phyloP scores from a whole-genome alignment of 2,329 filamentous ascomycete genomes.

The Nannizziopsis arthrosporioides region DNA sequence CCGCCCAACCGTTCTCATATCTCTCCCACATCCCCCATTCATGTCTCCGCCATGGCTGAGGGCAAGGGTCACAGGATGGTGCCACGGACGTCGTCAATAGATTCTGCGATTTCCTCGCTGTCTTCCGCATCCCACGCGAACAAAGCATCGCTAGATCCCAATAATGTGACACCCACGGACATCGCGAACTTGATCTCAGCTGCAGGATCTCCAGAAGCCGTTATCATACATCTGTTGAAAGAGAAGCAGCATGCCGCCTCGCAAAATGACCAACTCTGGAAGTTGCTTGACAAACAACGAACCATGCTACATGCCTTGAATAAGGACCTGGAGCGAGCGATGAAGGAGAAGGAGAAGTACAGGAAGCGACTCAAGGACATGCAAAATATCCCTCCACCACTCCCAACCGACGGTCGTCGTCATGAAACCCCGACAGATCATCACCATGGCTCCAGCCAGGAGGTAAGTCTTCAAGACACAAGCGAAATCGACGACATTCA shows the following conservation, averaged over 20 bases:
- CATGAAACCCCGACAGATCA: background rate
- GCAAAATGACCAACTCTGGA: constrained; percentile 89
- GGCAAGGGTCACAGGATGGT: constrained; percentile 22
- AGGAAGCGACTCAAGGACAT: constrained; percentile 78
- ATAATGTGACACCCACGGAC: constrained; percentile 54
- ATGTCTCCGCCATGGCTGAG: constrained; percentile 11
- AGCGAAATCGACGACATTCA: background rate
- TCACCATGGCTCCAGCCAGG: background rate
- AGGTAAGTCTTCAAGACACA: background rate
- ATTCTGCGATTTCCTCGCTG: constrained; percentile 76
- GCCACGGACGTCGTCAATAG: constrained; percentile 75
- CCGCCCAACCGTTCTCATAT: constrained; percentile 20
- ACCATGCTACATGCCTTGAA: constrained; percentile 89
- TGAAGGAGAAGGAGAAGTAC: constrained; percentile 93
- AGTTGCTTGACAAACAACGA: constrained; percentile 88
- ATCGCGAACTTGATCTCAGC: constrained; percentile 67
- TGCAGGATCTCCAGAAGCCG: constrained; percentile 78
- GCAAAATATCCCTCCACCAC: constrained; percentile 22
- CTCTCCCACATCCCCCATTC: constrained; percentile 19
- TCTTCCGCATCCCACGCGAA: constrained; percentile 49
- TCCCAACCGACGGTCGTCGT: constrained; percentile 1
- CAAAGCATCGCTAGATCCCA: constrained; percentile 47
- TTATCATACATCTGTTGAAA: constrained; percentile 76
- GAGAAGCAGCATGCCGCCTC: constrained; percentile 82
- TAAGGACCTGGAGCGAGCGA: constrained; percentile 77